Percentiles rank a stretch among this genome's conserved stretches.
These are phyloP conservation scores for Cucurbita moschata DNA, from an alignment of 306 rosid species.

Conservation along the genomic window DNA sequence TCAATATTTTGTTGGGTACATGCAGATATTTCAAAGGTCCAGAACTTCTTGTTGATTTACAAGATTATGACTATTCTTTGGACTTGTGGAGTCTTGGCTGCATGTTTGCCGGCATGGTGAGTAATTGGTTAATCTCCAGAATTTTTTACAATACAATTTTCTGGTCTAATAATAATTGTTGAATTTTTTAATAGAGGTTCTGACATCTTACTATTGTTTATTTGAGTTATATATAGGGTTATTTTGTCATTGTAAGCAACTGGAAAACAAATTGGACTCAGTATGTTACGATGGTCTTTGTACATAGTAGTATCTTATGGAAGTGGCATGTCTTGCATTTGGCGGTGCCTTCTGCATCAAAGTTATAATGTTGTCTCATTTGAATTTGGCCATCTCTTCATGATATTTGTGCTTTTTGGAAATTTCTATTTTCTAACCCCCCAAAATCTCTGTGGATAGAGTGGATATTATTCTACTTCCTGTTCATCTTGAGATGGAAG, in stretches of 20 bases:
- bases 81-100: slow-evolving; percentile 99
- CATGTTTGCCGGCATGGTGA: slow-evolving; percentile 99
- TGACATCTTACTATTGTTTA: background rate
- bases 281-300: background rate
- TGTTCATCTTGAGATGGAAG: background rate
- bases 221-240: background rate
- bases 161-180: background rate
- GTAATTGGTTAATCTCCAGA: slow-evolving; percentile 10
- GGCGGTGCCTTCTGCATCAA: background rate
- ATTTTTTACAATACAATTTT: background rate
- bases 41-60: slow-evolving; percentile 37
- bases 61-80: slow-evolving; percentile 38
- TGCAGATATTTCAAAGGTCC: slow-evolving; percentile 33
- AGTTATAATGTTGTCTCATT: background rate
- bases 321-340: background rate
- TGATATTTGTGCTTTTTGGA: background rate
- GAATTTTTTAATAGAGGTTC: background rate
- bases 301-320: background rate
- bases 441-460: background rate
- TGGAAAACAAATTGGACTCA: background rate
- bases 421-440: background rate
- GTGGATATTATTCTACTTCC: background rate
- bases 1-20: background rate
- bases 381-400: background rate
- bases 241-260: background rate